These are phyloP conservation scores for Pseudopithomyces maydicus DNA, from an alignment of 2,329 filamentous ascomycete genomes.

Conservation along the genomic window DNA sequence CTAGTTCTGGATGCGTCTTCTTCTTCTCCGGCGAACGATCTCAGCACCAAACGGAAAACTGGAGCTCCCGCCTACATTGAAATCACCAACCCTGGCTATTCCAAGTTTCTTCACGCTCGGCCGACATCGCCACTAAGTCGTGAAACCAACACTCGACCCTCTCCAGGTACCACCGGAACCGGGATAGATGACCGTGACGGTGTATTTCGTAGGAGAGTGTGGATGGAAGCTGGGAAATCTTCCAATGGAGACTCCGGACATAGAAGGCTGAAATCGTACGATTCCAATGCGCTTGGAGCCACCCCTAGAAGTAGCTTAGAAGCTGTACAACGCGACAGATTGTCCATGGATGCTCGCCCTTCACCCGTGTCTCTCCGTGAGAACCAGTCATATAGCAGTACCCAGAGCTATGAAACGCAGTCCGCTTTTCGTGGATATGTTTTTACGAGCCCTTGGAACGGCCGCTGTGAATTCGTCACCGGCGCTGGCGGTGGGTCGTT, in stretches of 20 bases:
- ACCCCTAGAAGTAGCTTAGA: slow-evolving; percentile 28
- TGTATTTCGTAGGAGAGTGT: slow-evolving; percentile 53
- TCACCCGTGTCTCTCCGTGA: slow-evolving; percentile 23
- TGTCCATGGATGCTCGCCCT: slow-evolving; percentile 19
- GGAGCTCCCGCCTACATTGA: slow-evolving; percentile 58
- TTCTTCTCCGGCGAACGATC: slow-evolving; percentile 42
- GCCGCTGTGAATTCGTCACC: slow-evolving; percentile 83
- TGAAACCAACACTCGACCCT: slow-evolving; percentile 11
- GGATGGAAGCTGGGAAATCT: slow-evolving; percentile 53
- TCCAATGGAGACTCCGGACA: slow-evolving; percentile 48
- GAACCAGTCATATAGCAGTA: slow-evolving; percentile 33
- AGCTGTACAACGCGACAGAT: slow-evolving; percentile 13
- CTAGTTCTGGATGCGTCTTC: slow-evolving; percentile 52
- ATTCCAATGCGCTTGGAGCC: slow-evolving; percentile 27
- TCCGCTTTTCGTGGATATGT: slow-evolving; percentile 69
- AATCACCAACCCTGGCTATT: slow-evolving; percentile 64
- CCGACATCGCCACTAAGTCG: slow-evolving; percentile 20
- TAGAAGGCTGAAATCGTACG: slow-evolving; percentile 39
- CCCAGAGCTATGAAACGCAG: slow-evolving; percentile 48
- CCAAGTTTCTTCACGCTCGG: slow-evolving; percentile 55
- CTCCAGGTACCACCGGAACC: background rate
- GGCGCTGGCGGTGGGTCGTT: slow-evolving; percentile 75
- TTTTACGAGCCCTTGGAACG: slow-evolving; percentile 86
- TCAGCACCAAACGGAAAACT: slow-evolving; percentile 38
- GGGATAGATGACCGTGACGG: background rate